phyloP scores from a whole-genome alignment of 768 basidiomycete genomes.

The Leccinum uliginosum region DNA sequence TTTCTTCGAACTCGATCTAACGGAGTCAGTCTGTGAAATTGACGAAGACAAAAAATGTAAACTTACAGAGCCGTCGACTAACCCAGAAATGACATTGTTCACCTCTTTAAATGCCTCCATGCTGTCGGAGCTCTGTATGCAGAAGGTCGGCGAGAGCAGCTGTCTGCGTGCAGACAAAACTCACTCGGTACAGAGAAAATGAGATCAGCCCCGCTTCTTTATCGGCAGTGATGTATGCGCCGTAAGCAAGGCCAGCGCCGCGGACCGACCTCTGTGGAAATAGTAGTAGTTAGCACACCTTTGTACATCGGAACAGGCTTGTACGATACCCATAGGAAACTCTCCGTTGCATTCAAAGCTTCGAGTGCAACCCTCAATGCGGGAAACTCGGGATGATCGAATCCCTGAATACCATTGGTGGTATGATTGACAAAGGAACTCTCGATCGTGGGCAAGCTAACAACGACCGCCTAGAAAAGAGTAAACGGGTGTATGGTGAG shows the following conservation, averaged over 20 bases:
- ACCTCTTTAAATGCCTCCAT: slow-evolving; percentile 80
- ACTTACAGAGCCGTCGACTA: slow-evolving; percentile 79
- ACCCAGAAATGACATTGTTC: slow-evolving; percentile 66
- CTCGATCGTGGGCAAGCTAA: slow-evolving; percentile 91
- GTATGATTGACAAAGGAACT: slow-evolving; percentile 82
- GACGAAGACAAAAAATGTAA: neutral
- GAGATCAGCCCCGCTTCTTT: slow-evolving; percentile 72
- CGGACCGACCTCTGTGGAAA: slow-evolving; percentile 74
- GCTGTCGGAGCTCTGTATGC: slow-evolving; percentile 70
- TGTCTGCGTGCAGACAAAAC: slow-evolving; percentile 19
- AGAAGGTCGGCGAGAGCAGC: slow-evolving; percentile 2
- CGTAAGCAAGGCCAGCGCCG: slow-evolving; percentile 92
- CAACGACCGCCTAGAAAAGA: slow-evolving; percentile 63
- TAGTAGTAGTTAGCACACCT: slow-evolving; percentile 5
- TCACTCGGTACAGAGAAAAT: slow-evolving; percentile 76
- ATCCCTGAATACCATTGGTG: slow-evolving; percentile 75
- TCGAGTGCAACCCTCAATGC: slow-evolving; percentile 82
- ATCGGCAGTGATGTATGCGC: slow-evolving; percentile 73
- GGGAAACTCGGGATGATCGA: slow-evolving; percentile 77
- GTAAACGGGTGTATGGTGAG: neutral
- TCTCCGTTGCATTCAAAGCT: slow-evolving; percentile 89
- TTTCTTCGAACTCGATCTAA: slow-evolving; percentile 77
- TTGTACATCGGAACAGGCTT: neutral
- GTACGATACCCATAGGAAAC: slow-evolving; percentile 79
- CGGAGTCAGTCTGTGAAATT: slow-evolving; percentile 1